These are phyloP conservation scores for Solanum hybrid DNA, from an alignment of 305 asterid species.

Conservation along the genomic window DNA sequence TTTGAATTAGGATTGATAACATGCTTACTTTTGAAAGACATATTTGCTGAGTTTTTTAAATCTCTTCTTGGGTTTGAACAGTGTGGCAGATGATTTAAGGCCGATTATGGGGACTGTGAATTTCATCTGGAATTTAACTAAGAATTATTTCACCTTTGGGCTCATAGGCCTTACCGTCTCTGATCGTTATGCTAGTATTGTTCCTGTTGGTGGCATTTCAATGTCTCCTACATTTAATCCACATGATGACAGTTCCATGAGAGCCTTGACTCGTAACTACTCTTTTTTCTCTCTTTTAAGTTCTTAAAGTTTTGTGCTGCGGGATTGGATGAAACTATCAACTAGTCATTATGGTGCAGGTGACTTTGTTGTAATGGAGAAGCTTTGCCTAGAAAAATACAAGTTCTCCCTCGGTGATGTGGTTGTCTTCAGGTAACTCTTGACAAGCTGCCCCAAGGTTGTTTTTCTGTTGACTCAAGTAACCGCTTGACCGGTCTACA, in stretches of 20 bases:
- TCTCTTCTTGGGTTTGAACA: background rate
- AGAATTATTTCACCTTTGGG: conserved; percentile 44
- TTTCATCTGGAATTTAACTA: conserved; percentile 35
- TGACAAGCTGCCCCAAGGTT: too few relatives aligned
- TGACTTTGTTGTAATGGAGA: conserved; percentile 66
- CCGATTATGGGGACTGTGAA: conserved; percentile 36
- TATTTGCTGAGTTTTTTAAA: background rate
- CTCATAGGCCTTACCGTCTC: conserved; percentile 53
- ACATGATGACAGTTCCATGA: conserved; percentile 6
- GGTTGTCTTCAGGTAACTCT: too few relatives aligned
- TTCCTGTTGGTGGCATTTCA: conserved; percentile 62
- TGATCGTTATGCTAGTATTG: conserved; percentile 57
- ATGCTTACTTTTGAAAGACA: background rate
- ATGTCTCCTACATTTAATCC: conserved; percentile 85
- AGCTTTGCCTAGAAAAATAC: conserved; percentile 58
- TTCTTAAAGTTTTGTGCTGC: background rate
- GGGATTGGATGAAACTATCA: background rate
- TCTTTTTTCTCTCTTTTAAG: background rate
- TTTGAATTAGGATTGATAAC: background rate
- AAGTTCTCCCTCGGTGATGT: too few relatives aligned
- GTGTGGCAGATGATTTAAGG: background rate
- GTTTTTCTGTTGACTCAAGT: too few relatives aligned
- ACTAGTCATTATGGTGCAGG: conserved; percentile 15
- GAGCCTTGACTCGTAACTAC: conserved; percentile 36
- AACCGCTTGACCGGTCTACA: too few relatives aligned